A percentile compares a stretch with the other conserved stretches of the same genome.
Conservation (phyloP, 2,329 filamentous ascomycete genomes). For the Hypomyces rosellus region DNA sequence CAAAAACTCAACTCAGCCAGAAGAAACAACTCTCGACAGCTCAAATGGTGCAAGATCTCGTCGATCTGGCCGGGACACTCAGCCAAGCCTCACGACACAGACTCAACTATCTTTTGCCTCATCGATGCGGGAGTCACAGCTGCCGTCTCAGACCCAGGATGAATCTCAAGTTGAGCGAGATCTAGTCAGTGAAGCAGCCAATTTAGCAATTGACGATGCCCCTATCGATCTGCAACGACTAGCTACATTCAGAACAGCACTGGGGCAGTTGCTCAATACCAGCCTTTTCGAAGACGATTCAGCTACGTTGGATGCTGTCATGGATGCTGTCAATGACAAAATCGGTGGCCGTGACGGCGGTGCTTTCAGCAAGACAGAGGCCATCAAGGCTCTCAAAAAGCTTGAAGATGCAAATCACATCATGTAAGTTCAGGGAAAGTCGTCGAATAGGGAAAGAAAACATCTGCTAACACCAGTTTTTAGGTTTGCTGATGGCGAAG, state of each 20-base stretch:
- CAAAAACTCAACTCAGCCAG: not conserved
- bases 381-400: constrained; percentile 66
- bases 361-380: constrained; percentile 66
- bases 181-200: constrained; percentile 36
- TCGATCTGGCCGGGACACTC: constrained; percentile 31
- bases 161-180: constrained; percentile 39
- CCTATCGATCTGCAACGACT: constrained; percentile 59
- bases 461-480: not conserved
- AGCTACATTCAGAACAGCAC: constrained; percentile 66
- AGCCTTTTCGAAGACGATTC: constrained; percentile 83
- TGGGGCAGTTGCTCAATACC: constrained; percentile 78
- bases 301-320: constrained; percentile 66
- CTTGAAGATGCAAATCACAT: constrained; percentile 83
- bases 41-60: constrained; percentile 30
- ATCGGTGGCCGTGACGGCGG: constrained; percentile 48
- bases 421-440: constrained; percentile 54
- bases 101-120: constrained; percentile 65
- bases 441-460: not conserved
- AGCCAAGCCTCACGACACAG: constrained; percentile 34
- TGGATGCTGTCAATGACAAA: constrained; percentile 72
- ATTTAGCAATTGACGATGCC: constrained; percentile 34
- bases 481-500: constrained; percentile 55
- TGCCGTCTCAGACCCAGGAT: constrained; percentile 40
- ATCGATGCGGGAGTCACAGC: constrained; percentile 70
- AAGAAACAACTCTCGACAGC: constrained; percentile 38